A percentile compares a stretch with the other conserved stretches of the same genome.
phyloP scores from a whole-genome alignment of 441 rosid genomes.

The Aquilaria agallochum region DNA sequence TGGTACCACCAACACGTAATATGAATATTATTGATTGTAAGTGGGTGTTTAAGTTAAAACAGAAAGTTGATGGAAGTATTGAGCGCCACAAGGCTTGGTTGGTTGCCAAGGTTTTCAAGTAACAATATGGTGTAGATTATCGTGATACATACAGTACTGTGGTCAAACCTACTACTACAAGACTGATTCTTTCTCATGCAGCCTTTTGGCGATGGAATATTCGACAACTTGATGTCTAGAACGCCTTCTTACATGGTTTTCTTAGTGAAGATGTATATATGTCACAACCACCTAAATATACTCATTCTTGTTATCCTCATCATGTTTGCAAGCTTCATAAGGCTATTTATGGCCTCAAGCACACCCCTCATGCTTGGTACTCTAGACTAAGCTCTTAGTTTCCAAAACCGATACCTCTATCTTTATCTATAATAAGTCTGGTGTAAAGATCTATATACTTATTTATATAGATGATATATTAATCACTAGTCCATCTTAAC shows the following conservation, averaged over 20 bases:
- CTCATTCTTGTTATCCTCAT: too few species aligned
- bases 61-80: neutral
- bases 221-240: neutral
- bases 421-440: neutral
- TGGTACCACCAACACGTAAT: too few species aligned
- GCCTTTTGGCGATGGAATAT: neutral
- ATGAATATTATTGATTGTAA: too few species aligned
- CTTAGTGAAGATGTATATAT: neutral
- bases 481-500: neutral
- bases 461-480: neutral
- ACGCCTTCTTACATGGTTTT: neutral
- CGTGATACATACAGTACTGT: neutral
- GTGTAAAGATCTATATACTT: neutral
- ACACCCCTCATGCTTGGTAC: neutral
- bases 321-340: neutral
- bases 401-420: neutral
- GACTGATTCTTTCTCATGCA: neutral
- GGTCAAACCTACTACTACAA: neutral
- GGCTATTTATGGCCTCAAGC: neutral
- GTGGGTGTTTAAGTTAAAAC: too few species aligned
- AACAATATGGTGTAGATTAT: neutral
- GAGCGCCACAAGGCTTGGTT: neutral
- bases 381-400: neutral
- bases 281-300: neutral
- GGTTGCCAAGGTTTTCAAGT: neutral